Evolutionary conservation across 106 monocot species (phyloP), one percentile per base, ranked within the genome.

Genomic region (Dendrobium catenatum): DNA sequence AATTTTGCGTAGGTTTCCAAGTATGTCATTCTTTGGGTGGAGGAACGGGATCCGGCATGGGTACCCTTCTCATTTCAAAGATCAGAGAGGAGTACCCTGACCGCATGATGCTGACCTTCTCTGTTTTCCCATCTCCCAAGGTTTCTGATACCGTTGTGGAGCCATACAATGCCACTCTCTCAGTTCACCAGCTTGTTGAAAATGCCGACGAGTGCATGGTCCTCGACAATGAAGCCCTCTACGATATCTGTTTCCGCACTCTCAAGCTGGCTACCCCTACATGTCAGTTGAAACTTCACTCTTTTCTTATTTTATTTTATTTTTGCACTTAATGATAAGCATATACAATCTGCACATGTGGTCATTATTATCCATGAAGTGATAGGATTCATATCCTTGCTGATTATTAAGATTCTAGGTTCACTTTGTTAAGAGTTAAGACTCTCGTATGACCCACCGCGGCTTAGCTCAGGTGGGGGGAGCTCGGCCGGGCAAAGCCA

Each of bases 31-130:
- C 70, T 1, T 37, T 70, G 70, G 70, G 70, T 15, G 70, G 70
- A 13, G 70, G 70, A 37, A 70, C 70, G 11, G 70, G 70, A 27
- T 70, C 70, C 16, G 70, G 70, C 27, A 70, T 70, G 70, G 70
- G 70, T 9, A 70, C 70, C 31, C 70, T 70, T 31, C 70, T 70
- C 70, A 70, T 70, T 37, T 70, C 70, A 13, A 70, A 70, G 70
- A 70, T 70, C 70, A 70, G 70, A 70, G 70, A 70, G 15, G 70
- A 70, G 15, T 70, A 70, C 70, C 70, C 70, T 37, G 70, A 70
- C 15, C 70, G 70, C 33, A 70, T 70, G 70, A 70, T 70, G 70
- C 37, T 70, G 70, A 70, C 70, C 0, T 70, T 70, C 70, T 70
- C 70, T 16, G 70, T 70, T 16, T 70, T 70, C 33, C 70, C 70